These are phyloP conservation scores for Fusarium nanum DNA, from an alignment of 2,329 filamentous ascomycete species.

Conservation along the genomic window DNA sequence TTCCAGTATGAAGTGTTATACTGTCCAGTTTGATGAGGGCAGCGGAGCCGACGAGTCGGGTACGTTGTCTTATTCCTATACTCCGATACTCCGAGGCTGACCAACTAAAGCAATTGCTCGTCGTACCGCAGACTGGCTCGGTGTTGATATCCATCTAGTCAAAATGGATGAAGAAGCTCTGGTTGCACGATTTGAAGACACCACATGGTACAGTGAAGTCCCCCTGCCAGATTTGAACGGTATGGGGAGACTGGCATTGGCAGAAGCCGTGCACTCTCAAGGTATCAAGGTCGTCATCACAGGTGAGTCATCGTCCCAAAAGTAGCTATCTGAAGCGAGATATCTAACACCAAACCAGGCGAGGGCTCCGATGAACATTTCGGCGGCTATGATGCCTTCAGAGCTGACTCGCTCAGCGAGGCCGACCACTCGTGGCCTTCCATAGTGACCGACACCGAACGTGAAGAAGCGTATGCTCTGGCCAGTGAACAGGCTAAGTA, in stretches of 20 bases:
- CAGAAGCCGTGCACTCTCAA: not conserved
- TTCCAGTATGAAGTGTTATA: constrained; percentile 6
- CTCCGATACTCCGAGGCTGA: not conserved
- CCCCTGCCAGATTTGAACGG: constrained; percentile 1
- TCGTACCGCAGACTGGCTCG: not conserved
- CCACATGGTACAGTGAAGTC: constrained; percentile 7
- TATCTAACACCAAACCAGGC: not conserved
- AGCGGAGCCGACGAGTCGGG: constrained; percentile 3
- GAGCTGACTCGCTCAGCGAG: constrained; percentile 1
- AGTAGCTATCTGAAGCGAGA: no score
- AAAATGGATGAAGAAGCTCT: constrained; percentile 11
- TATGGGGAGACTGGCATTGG: not conserved
- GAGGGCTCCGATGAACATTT: constrained; percentile 8
- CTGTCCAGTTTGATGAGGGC: constrained; percentile 1
- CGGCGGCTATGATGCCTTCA: not conserved
- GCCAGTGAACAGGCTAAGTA: not conserved
- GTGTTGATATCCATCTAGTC: not conserved
- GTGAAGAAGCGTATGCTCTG: not conserved
- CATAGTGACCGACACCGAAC: not conserved
- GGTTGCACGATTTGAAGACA: not conserved
- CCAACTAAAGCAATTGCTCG: not conserved
- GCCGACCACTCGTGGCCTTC: not conserved
- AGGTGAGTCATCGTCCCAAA: not conserved
- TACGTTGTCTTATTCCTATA: not conserved
- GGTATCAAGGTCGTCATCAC: constrained; percentile 3